These are phyloP conservation scores for Apiotrichum sp. DNA, from an alignment of 1,284 basidiomycete species.

Conservation along the genomic window DNA sequence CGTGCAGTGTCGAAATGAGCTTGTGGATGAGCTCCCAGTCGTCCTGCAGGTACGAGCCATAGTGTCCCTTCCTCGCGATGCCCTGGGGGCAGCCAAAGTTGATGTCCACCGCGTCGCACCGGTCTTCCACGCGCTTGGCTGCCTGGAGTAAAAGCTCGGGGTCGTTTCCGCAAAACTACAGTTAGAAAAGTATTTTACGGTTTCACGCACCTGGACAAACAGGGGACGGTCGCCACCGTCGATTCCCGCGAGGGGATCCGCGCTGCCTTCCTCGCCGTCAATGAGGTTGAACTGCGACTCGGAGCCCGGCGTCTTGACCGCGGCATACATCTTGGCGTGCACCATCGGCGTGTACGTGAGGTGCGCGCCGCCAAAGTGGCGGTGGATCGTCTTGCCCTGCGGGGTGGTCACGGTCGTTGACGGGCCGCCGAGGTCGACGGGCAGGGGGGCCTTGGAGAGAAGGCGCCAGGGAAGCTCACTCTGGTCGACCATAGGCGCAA, in stretches of 20 bases:
- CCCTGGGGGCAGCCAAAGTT: conserved; percentile 97
- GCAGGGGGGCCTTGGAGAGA: conserved; percentile 76
- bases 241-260: conserved; percentile 36
- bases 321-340: conserved; percentile 78
- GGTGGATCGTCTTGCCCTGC: conserved; percentile 7
- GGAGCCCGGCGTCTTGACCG: conserved; percentile 46
- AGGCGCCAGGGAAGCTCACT: conserved; percentile 91
- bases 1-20: conserved; percentile 75
- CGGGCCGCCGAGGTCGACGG: conserved; percentile 22
- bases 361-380: conserved; percentile 50
- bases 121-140: conserved; percentile 64
- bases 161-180: conserved; percentile 81
- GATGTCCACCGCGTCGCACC: conserved; percentile 88
- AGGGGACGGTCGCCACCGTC: conserved; percentile 66
- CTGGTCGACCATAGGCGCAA: conserved; percentile 98
- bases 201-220: conserved; percentile 61
- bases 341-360: conserved; percentile 97
- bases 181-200: not conserved
- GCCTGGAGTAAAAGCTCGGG: conserved; percentile 69
- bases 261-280: conserved; percentile 48
- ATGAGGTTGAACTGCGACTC: conserved; percentile 62
- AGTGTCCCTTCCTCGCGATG: conserved; percentile 79
- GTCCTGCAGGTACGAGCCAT: conserved; percentile 88
- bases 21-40: conserved; percentile 82
- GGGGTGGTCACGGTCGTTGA: conserved; percentile 17